Evolutionary conservation across 495 filamentous ascomycete species (phyloP).

Genomic region (Penicillium robsamsonii): DNA sequence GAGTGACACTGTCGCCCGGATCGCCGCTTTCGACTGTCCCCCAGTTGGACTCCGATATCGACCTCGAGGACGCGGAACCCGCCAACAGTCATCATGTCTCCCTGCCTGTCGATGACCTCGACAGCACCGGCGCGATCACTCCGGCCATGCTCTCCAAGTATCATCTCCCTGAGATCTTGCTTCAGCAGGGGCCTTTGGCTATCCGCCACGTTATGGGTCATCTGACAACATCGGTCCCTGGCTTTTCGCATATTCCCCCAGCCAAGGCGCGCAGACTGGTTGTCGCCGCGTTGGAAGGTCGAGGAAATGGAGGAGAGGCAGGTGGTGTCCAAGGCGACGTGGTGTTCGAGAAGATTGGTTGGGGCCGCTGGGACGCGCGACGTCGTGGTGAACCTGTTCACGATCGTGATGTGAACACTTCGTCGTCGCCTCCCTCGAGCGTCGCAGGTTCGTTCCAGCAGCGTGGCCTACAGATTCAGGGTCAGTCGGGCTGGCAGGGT

Average conservation of each 20-base stretch:
- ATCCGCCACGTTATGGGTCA: constrained; percentile 94
- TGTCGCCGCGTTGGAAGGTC: constrained; percentile 77
- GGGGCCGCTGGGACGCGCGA: constrained; percentile 93
- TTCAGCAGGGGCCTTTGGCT: constrained; percentile 83
- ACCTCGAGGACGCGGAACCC: constrained; percentile 68
- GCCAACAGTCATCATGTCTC: constrained; percentile 45
- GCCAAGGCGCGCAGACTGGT: constrained; percentile 88
- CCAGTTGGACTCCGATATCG: constrained; percentile 83
- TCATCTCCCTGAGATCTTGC: constrained; percentile 87
- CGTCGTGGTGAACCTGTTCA: constrained; percentile 63
- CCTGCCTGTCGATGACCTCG: constrained; percentile 45
- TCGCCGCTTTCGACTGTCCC: constrained; percentile 54
- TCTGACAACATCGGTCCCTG: constrained; percentile 87
- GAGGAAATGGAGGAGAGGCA: constrained; percentile 60
- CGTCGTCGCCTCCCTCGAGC: constrained; percentile 47
- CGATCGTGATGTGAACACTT: constrained; percentile 35
- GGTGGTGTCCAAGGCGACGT: constrained; percentile 71
- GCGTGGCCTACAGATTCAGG: constrained; percentile 63
- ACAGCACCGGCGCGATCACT: constrained; percentile 80
- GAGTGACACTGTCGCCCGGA: constrained; percentile 41
- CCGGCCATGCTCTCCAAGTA: constrained; percentile 83
- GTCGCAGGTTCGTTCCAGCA: constrained; percentile 51
- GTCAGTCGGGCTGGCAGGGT: constrained; percentile 42
- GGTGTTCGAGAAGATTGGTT: constrained; percentile 92
- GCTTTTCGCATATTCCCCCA: constrained; percentile 86